Evolutionary conservation across 208 protist species (phyloP), one percentile per base, ranked within the genome.

Genomic region (Leishmania turanica): DNA sequence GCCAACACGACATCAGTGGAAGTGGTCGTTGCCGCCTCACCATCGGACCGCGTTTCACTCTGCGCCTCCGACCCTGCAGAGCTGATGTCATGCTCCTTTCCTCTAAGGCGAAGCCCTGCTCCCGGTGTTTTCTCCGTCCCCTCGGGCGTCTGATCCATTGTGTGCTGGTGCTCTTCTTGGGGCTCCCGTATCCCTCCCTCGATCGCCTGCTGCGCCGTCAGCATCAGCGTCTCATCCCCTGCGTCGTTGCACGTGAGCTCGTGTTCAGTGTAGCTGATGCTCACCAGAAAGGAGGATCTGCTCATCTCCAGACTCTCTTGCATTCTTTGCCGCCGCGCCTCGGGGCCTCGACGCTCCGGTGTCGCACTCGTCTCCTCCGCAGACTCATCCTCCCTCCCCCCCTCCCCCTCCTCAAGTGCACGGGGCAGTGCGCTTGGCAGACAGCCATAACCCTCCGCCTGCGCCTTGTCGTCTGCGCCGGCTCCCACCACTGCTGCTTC

Each of bases 161-260:
- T 2, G 24, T 60, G 40, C 19, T 74, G 64, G 27, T 56, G 72
- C 40, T 78, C 65, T 40, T 78, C 73, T 34, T 42, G 73, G 2
- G 62, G 40, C 53, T 66, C 64, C n/a, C 65, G 62, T 27, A 78
- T 45, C 3, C 58, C 58, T 56, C 66, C 70, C 34, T 54, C 40
- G 13, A 47, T 47, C 15, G 34, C 45, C 79, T 73, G 60, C 62
- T 69, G 79, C 1, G 79, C 53, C 15, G 65, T 66, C 51, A 56
- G 74, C 24, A 54, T 66, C 51, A 56, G 74, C 24, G 21, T 79
- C 34, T 78, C 74, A 42, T 74, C 64, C 24, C 79, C 71, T 54
- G 71, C n/a, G 47, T 58, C 71, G 42, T 56, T 54, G 40, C 24
- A n/a, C 31, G 65, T 45, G 73, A 78, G 27, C 65, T 71, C 73